Conservation (phyloP, 257 asterid species). For the Avicennia marina region DNA sequence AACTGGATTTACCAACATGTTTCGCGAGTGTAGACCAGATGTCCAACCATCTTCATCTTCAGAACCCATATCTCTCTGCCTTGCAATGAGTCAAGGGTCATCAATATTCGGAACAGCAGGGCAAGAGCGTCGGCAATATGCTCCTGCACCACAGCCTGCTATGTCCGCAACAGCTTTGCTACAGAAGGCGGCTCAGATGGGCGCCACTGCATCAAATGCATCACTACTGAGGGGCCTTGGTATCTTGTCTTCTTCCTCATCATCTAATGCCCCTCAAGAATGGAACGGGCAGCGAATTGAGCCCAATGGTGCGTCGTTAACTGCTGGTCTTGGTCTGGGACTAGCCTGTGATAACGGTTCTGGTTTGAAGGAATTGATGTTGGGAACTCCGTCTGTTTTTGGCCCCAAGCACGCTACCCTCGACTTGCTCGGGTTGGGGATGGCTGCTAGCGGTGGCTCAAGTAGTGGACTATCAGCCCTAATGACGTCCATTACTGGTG, state of each 20-base stretch:
- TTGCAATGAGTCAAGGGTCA: slow-evolving; percentile 48
- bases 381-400: slow-evolving; percentile 60
- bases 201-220: slow-evolving; percentile 47
- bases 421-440: slow-evolving; percentile 79
- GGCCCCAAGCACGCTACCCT: slow-evolving; percentile 74
- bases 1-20: slow-evolving; percentile 30
- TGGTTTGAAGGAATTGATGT: slow-evolving; percentile 63
- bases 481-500: slow-evolving; percentile 45
- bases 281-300: slow-evolving; percentile 40
- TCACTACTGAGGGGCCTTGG: slow-evolving; percentile 64
- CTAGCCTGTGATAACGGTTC: slow-evolving; percentile 49
- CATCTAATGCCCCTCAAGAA: slow-evolving; percentile 33
- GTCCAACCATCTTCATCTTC: slow-evolving; percentile 31
- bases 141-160: slow-evolving; percentile 51
- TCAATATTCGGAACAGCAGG: slow-evolving; percentile 48
- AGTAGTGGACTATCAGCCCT: slow-evolving; percentile 52
- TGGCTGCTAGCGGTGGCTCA: slow-evolving; percentile 63
- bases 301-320: slow-evolving; percentile 30
- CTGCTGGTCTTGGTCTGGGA: slow-evolving; percentile 61
- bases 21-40: slow-evolving; percentile 25
- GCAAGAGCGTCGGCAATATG: slow-evolving; percentile 58
- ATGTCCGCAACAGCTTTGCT: slow-evolving; percentile 85
- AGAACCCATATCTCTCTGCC: slow-evolving; percentile 58
- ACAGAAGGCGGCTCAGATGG: slow-evolving; percentile 83
- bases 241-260: slow-evolving; percentile 36